A percentile compares a stretch with the other conserved stretches of the same genome.
These are phyloP conservation scores for Trichoderma atroviride DNA, from an alignment of 2,329 filamentous ascomycete genomes.

Conservation along the genomic window DNA sequence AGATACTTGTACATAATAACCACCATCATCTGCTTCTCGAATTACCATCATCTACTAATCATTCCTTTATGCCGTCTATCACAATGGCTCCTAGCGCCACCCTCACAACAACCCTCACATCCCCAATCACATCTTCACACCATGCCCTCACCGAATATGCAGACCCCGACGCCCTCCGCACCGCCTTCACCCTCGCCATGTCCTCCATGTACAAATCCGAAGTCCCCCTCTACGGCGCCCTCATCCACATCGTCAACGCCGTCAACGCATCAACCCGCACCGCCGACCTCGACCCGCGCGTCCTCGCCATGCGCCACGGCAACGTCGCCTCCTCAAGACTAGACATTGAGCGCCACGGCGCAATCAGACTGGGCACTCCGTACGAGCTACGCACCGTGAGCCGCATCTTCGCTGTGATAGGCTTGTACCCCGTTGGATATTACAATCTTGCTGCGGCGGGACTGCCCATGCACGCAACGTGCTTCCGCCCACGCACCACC, in stretches of 20 bases:
- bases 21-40: not conserved
- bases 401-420: conserved; percentile 50
- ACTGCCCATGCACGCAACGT: conserved; percentile 54
- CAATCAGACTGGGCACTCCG: conserved; percentile 50
- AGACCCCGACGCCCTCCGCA: not conserved
- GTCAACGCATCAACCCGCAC: conserved; percentile 28
- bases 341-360: conserved; percentile 45
- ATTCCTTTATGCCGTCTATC: not conserved
- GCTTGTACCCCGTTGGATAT: conserved; percentile 53
- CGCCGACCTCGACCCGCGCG: conserved; percentile 28
- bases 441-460: conserved; percentile 51
- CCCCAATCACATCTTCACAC: not conserved
- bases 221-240: conserved; percentile 32
- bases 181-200: conserved; percentile 27
- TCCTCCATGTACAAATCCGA: conserved; percentile 34
- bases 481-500: conserved; percentile 47
- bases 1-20: not conserved
- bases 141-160: not conserved
- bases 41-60: not conserved
- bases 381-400: conserved; percentile 47
- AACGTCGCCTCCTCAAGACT: conserved; percentile 28
- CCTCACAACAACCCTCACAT: not conserved
- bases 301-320: conserved; percentile 29
- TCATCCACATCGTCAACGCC: conserved; percentile 30
- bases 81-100: conserved; percentile 10